These are phyloP conservation scores for Trametes elegans DNA, from an alignment of 768 basidiomycete genomes.

Conservation along the genomic window DNA sequence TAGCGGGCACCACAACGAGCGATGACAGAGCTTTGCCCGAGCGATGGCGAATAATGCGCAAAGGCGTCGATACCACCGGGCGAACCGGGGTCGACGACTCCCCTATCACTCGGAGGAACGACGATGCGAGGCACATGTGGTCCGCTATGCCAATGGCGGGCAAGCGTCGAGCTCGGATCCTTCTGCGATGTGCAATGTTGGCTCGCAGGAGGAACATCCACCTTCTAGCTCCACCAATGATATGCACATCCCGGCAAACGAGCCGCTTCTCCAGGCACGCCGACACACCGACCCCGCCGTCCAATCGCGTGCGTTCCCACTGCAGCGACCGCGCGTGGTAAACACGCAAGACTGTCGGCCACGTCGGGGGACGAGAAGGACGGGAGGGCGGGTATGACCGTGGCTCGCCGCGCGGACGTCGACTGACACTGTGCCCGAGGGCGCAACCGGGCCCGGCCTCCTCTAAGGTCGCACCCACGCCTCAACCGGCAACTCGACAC, in stretches of 20 bases:
- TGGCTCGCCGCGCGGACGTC: background rate
- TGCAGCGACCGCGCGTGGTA: background rate
- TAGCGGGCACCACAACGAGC: background rate
- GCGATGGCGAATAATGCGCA: background rate
- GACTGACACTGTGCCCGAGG: background rate
- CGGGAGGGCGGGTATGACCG: background rate
- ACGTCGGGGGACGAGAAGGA: conserved; percentile 3
- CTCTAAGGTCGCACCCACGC: background rate
- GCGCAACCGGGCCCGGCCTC: background rate
- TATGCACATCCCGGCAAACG: background rate
- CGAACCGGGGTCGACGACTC: background rate
- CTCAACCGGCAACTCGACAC: conserved; percentile 18
- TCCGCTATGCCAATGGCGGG: too few relatives aligned
- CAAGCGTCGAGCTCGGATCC: too few relatives aligned
- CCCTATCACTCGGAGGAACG: conserved; percentile 3
- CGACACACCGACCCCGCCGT: too few relatives aligned
- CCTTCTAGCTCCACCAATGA: conserved; percentile 2
- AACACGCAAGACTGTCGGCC: background rate
- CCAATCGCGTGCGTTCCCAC: conserved; percentile 6
- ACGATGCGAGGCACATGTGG: background rate
- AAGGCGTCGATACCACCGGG: background rate
- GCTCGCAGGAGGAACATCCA: conserved; percentile 3
- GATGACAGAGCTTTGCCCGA: background rate
- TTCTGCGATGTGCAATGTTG: too few relatives aligned
- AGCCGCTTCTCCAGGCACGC: conserved; percentile 10